phyloP scores from a whole-genome alignment of 108 stramenopile species.

The Nannochloropsis gaditana region DNA sequence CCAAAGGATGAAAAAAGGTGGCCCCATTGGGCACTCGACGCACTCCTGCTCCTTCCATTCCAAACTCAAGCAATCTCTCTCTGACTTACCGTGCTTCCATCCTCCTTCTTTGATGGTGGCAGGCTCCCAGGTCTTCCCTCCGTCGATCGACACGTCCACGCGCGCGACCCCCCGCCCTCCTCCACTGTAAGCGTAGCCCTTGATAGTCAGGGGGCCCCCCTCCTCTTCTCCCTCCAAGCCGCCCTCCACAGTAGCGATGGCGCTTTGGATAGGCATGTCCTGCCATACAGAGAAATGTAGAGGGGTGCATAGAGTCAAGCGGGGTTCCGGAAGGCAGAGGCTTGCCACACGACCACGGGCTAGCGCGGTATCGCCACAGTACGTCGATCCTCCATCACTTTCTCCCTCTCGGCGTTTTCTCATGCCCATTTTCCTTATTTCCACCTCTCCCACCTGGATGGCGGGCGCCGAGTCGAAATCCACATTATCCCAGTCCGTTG shows the following conservation, averaged over 20 bases:
- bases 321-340: not conserved
- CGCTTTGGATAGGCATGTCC: constrained; percentile 61
- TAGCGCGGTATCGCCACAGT: too few relatives aligned
- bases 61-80: not conserved
- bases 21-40: too few relatives aligned
- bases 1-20: too few relatives aligned
- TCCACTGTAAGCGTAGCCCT: constrained; percentile 69
- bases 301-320: not conserved
- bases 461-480: constrained; percentile 50
- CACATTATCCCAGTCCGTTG: constrained; percentile 53
- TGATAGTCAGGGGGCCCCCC: constrained; percentile 52
- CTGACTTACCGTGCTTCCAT: not conserved
- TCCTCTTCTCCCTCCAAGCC: constrained; percentile 20
- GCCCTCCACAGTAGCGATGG: constrained; percentile 56
- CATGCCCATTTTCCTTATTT: not conserved
- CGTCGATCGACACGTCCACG: constrained; percentile 73
- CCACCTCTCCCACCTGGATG: not conserved
- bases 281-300: constrained; percentile 38
- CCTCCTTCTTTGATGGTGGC: constrained; percentile 54
- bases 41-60: not conserved
- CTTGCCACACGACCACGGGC: too few relatives aligned
- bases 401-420: not conserved
- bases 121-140: constrained; percentile 66
- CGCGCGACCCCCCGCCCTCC: constrained; percentile 68
- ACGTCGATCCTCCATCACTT: not conserved